Conservation (phyloP, 208 protist species). For the Balamuthia mandrillaris region DNA sequence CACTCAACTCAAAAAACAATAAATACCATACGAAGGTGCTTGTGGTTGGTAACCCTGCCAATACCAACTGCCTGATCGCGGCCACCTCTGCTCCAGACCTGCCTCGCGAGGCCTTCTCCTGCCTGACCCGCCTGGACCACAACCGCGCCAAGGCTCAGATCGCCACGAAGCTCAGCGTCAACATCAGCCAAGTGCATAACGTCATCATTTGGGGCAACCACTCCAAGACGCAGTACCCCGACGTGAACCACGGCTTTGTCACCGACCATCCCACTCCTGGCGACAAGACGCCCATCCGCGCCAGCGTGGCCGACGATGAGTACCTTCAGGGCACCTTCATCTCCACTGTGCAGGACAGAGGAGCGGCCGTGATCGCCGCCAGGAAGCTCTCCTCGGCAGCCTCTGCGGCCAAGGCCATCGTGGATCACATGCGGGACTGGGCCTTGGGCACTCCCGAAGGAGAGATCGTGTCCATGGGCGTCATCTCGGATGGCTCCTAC, state of each 20-base stretch:
- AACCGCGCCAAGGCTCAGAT: constrained; percentile 87
- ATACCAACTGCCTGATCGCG: constrained; percentile 93
- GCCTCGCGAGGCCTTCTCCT: constrained; percentile 85
- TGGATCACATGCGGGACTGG: constrained; percentile 76
- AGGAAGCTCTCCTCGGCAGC: constrained; percentile 83
- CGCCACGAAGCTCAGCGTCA: constrained; percentile 64
- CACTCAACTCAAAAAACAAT: no score
- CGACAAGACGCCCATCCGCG: constrained; percentile 51
- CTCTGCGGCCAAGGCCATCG: constrained; percentile 85
- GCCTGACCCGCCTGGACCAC: constrained; percentile 93
- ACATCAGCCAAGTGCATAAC: not conserved
- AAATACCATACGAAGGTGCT: no score
- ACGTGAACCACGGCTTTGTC: constrained; percentile 79
- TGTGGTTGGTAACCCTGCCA: constrained; percentile 95
- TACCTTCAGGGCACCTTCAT: constrained; percentile 77
- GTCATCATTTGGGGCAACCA: constrained; percentile 80
- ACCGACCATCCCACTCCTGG: constrained; percentile 4
- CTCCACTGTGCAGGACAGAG: constrained; percentile 82
- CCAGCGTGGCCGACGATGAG: constrained; percentile 78
- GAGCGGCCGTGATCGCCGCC: constrained; percentile 85
- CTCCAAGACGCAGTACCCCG: constrained; percentile 85
- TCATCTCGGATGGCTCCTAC: constrained; percentile 86
- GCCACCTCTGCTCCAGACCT: constrained; percentile 71
- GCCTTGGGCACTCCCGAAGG: constrained; percentile 62
- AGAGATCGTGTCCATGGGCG: constrained; percentile 86